Percentiles rank a stretch among this genome's conserved stretches.
Evolutionary conservation across 192 early-diverging fungal species (phyloP).

Genomic region (Endogone sp.): DNA sequence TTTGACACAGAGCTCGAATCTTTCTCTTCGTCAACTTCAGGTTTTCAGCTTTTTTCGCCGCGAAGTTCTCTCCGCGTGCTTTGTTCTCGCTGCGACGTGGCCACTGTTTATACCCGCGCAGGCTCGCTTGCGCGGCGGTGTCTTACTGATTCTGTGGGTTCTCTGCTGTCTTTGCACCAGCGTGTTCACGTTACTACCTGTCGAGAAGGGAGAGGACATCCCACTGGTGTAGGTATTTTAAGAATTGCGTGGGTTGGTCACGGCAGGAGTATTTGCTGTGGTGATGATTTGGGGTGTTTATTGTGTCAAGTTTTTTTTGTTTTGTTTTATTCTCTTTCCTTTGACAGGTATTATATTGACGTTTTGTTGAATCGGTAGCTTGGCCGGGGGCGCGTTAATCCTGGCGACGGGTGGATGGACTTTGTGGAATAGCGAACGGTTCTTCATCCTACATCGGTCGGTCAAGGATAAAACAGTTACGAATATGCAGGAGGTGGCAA

Average conservation of each 20-base stretch:
- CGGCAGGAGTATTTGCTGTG: background rate
- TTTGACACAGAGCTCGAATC: too few relatives aligned
- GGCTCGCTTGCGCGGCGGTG: constrained; percentile 39
- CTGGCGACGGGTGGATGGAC: constrained; percentile 22
- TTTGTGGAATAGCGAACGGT: background rate
- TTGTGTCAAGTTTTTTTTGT: background rate
- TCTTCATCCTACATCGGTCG: background rate
- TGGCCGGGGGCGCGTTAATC: constrained; percentile 39
- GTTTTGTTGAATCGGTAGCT: too few relatives aligned
- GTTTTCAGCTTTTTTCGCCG: constrained; percentile 88
- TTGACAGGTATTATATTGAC: too few relatives aligned
- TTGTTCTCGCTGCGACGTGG: constrained; percentile 65
- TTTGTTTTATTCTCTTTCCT: background rate
- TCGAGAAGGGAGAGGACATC: constrained; percentile 77
- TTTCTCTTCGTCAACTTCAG: constrained; percentile 28
- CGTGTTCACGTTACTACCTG: constrained; percentile 84
- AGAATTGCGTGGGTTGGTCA: background rate
- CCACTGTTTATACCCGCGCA: constrained; percentile 54
- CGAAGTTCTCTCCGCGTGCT: constrained; percentile 54
- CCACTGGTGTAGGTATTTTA: constrained; percentile 57
- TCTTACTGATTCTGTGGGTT: constrained; percentile 62
- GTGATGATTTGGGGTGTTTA: background rate
- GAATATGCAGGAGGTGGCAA: background rate
- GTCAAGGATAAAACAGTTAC: background rate
- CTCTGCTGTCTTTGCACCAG: constrained; percentile 66